phyloP scores from a whole-genome alignment of 2,329 filamentous ascomycete species.

The Hypoxylon sp. region DNA sequence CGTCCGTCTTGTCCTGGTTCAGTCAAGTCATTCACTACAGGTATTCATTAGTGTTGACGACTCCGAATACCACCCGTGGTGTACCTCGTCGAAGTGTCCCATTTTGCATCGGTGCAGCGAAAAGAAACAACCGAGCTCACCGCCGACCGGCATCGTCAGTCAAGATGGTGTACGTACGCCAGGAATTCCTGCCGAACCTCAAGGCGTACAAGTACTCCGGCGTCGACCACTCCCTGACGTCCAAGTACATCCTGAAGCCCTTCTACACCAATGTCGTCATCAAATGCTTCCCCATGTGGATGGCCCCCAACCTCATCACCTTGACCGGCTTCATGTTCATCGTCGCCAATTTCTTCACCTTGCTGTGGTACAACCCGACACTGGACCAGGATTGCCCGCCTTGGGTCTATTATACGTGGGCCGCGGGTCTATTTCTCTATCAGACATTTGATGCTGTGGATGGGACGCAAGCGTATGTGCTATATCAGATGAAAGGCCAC shows the following conservation, averaged over 20 bases:
- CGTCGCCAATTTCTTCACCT: constrained; percentile 87
- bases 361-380: constrained; percentile 96
- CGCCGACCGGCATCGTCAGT: constrained; percentile 20
- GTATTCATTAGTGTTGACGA: neutral
- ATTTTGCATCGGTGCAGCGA: neutral
- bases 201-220: constrained; percentile 96
- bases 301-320: constrained; percentile 92
- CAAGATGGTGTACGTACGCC: constrained; percentile 93
- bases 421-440: constrained; percentile 90
- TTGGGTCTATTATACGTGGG: constrained; percentile 97
- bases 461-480: constrained; percentile 86
- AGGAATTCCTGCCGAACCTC: constrained; percentile 88
- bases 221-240: constrained; percentile 90
- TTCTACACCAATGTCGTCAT: constrained; percentile 98
- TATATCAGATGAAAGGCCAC: neutral
- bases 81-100: neutral
- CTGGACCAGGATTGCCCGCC: constrained; percentile 92
- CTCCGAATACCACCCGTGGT: neutral
- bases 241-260: constrained; percentile 94
- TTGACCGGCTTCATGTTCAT: constrained; percentile 92
- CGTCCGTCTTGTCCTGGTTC: neutral
- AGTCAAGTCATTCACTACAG: constrained; percentile 13
- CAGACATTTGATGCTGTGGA: constrained; percentile 99
- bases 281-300: constrained; percentile 92
- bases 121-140: constrained; percentile 7